Evolutionary conservation across 495 filamentous ascomycete species (phyloP), one percentile per base, ranked within the genome.

Genomic region (Collariella sp.): DNA sequence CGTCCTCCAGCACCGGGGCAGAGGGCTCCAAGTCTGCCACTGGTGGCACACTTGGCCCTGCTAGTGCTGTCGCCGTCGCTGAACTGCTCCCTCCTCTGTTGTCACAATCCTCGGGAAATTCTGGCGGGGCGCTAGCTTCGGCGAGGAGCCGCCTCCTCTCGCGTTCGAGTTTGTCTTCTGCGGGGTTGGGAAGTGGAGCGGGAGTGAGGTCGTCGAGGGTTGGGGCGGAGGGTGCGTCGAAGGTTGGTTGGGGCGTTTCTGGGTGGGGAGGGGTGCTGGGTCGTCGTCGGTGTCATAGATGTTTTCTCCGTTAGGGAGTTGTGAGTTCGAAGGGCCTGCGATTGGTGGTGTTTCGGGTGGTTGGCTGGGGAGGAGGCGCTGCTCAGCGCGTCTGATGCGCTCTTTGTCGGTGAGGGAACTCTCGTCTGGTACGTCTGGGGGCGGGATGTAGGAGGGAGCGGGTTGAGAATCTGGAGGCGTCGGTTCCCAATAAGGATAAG

Each of bases 101-200:
- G 7, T 72, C 72, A n/a, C 72, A 74, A 34, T 81, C 75, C 20
- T 72, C 72, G 0, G 72, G 70, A 42, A 76, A 72, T 22, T 75
- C 69, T 13, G 75, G 65, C 10, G 89, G 90, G 3, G 86, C 80
- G 62, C 86, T 91, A 0, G 82, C 81, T 60, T 89, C 83, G 55
- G 78, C 76, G 44, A 91, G 71, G 5, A 96, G 68, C 52, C 88
- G 77, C 44, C 77, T 82, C 6, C 87, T 80, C 62, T 95, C 88
- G 19, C 89, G 75, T 61, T 95, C 91, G 60, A 86, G 83, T 65
- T 96, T 96, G 63, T 96, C 91, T 20, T 89, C 87, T n/a, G 69
- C 69, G 18, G 57, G 53, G 68, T 72, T 47, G 53, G 69, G 24
- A 55, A 70, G 41, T 57, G 67, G 22, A 36, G 51, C 58, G 22